These are phyloP conservation scores for Rhodosporidiobolus sp. DNA, from an alignment of 768 basidiomycete genomes.

Conservation along the genomic window DNA sequence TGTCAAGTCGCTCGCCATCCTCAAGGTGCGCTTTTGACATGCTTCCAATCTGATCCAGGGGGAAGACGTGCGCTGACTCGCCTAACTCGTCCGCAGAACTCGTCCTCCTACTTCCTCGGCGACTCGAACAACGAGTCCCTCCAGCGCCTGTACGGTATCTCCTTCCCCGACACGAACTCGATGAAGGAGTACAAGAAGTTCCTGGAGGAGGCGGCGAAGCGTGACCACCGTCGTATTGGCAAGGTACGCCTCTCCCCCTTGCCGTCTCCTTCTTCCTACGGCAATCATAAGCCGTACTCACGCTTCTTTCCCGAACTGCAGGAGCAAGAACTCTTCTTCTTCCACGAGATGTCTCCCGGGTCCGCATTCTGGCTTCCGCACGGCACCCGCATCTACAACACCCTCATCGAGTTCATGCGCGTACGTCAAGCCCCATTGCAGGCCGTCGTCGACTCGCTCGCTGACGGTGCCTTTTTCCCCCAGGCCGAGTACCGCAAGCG, in stretches of 20 bases:
- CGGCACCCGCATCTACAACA: constrained; percentile 93
- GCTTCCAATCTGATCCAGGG: background rate
- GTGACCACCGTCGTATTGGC: constrained; percentile 94
- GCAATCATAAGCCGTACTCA: too few species aligned
- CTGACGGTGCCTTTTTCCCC: background rate
- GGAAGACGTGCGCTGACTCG: background rate
- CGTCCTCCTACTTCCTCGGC: constrained; percentile 95
- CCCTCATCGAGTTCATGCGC: constrained; percentile 82
- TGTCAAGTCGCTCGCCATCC: constrained; percentile 96
- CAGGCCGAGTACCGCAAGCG: constrained; percentile 91
- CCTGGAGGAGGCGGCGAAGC: constrained; percentile 94
- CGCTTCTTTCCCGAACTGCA: constrained; percentile 44
- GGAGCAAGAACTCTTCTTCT: constrained; percentile 98
- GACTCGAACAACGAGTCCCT: constrained; percentile 88
- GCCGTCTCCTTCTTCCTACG: too few species aligned
- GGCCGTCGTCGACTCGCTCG: too few species aligned
- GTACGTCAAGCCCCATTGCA: constrained; percentile 54
- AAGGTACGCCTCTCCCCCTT: constrained; percentile 54
- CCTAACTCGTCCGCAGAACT: constrained; percentile 61
- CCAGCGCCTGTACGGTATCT: constrained; percentile 95
- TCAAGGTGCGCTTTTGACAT: constrained; percentile 61
- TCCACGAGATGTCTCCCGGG: constrained; percentile 93
- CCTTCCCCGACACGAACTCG: constrained; percentile 97
- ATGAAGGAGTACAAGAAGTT: constrained; percentile 90
- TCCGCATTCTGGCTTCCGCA: constrained; percentile 96